Conservation (phyloP, 805 yeast species). For the Grigorovia humatica region DNA sequence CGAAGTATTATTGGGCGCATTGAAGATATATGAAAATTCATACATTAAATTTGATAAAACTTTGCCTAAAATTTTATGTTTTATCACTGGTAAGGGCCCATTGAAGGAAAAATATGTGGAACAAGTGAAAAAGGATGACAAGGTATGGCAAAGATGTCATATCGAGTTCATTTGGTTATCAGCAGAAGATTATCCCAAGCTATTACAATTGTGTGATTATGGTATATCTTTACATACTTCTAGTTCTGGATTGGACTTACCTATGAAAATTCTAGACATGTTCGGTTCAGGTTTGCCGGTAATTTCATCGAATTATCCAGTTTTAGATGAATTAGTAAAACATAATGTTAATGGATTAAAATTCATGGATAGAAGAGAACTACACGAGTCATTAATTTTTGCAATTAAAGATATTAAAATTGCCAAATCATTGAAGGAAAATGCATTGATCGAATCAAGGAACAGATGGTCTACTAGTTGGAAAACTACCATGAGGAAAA, state of each 20-base stretch:
- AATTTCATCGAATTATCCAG: slow-evolving; percentile 62
- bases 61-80: slow-evolving; percentile 44
- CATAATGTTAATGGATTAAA: slow-evolving; percentile 61
- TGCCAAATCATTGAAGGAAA: slow-evolving; percentile 39
- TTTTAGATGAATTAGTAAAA: slow-evolving; percentile 66
- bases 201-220: slow-evolving; percentile 68
- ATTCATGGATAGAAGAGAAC: slow-evolving; percentile 35
- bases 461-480: slow-evolving; percentile 72
- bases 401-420: slow-evolving; percentile 28
- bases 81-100: slow-evolving; percentile 99
- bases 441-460: slow-evolving; percentile 65
- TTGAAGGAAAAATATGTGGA: slow-evolving; percentile 42
- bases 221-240: slow-evolving; percentile 89
- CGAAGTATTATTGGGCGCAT: slow-evolving; percentile 53
- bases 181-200: slow-evolving; percentile 65
- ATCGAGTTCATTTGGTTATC: slow-evolving; percentile 69
- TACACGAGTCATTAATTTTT: slow-evolving; percentile 34
- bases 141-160: slow-evolving; percentile 36
- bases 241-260: slow-evolving; percentile 86
- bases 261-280: slow-evolving; percentile 94
- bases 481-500: slow-evolving; percentile 32
- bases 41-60: slow-evolving; percentile 15
- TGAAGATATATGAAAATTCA: slow-evolving; percentile 45
- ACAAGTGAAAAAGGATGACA: slow-evolving; percentile 32
- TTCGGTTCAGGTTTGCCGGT: slow-evolving; percentile 96